phyloP scores from a whole-genome alignment of 331 rosid species.

The Ulmus americana region DNA sequence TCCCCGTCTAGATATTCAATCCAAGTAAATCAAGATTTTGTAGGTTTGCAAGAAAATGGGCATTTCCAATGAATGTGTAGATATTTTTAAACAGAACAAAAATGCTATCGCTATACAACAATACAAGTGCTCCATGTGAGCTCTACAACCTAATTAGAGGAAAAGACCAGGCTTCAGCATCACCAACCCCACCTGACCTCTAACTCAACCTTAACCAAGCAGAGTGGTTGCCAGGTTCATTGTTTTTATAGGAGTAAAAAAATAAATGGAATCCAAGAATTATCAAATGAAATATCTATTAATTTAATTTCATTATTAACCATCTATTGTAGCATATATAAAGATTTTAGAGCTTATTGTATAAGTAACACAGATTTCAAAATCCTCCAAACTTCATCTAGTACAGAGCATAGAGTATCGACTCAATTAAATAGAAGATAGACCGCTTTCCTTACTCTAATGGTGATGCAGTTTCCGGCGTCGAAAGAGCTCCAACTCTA shows the following conservation, averaged over 20 bases:
- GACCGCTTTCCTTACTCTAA: slow-evolving; percentile 12
- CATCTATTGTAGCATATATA: background rate
- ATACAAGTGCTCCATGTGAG: too few relatives aligned
- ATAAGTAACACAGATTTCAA: background rate
- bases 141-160: too few relatives aligned
- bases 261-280: background rate
- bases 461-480: slow-evolving; percentile 12
- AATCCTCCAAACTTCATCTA: background rate
- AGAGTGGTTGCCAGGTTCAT: too few relatives aligned
- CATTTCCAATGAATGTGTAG: background rate
- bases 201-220: too few relatives aligned
- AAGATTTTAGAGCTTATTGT: background rate
- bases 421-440: background rate
- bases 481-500: slow-evolving; percentile 63
- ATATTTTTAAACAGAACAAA: too few relatives aligned
- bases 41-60: background rate
- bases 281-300: background rate
- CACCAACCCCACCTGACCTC: too few relatives aligned
- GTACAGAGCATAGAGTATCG: background rate
- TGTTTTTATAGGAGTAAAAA: background rate
- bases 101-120: too few relatives aligned
- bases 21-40: background rate
- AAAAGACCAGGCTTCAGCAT: too few relatives aligned
- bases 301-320: background rate
- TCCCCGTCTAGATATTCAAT: background rate